Base-by-base conservation (phyloP, 805 yeast species). In the Wickerhamomyces pijperi region DNA sequence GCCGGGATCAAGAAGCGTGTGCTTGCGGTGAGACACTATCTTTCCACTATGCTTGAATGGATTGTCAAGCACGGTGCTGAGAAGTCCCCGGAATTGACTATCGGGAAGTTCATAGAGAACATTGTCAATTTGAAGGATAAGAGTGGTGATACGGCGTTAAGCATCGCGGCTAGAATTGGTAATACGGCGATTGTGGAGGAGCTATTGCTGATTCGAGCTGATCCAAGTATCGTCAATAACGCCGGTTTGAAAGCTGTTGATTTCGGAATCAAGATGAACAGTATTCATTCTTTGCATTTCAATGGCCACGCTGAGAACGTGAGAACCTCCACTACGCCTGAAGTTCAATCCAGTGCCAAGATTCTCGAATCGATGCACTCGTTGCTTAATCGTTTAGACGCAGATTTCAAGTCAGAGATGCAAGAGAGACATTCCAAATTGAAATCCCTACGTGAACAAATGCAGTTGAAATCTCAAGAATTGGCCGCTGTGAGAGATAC, bases 61-160 rank as follows among this genome's bases (percentile, higher is more conserved):
- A 75, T 83, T 19, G 88, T 82, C 14, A 72, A 61, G 4, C 64
- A 70, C 20, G 79, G 78, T 50, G 76, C 37, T 19, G 19, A 17
- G 65, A 73, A 14, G 59, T 65, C 20, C 66, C 72, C 32, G 62
- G 65, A 15, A 59, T 72, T 36, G 23, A 63, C 74, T 32, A 61
- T 82, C 19, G 70, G 73, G 11, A 65, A 70, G 52, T 75, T 81
- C 46, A 78, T 81, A 64, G 64, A 72, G 15, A 74, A 77, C 36
- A 73, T 92, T 49, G 79, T 90, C 39, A 90, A 92, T 55, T 82
- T 82, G n/a, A 84, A 81, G 46, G 98, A 92, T 61, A 67, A 76
- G 39, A 88, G 88, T 51, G 98, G 98, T 19, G 96, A 92, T 56
- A 92, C 98, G 0, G 88, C 96, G 36, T 66, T 92, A 43, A 94